Base-by-base conservation (phyloP, 2,329 filamentous ascomycete species). In the Sclerotinia glacialis region DNA sequence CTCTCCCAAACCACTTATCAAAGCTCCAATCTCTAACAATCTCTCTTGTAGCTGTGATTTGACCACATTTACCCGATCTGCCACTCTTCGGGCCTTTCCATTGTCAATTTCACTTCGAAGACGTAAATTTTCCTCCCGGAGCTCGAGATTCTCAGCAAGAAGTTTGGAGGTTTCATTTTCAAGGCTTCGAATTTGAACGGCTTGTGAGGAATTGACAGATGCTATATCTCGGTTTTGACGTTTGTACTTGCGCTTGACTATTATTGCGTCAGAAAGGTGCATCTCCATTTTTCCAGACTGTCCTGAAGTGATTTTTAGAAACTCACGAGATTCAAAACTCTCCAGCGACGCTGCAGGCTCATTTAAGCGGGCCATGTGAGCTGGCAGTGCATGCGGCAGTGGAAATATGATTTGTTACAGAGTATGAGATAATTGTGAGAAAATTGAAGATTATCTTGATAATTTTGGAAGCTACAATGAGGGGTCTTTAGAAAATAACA, bases 171-270 rank as follows among this genome's bases (percentile, higher is more conserved):
- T 88, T 77, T 96, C 90, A 75, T 88, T 86, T 75, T 94, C 91
- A 67, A 95, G 83, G 70, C 83, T 86, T 68, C 91, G 87, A 73
- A 95, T 93, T 71, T 89, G 88, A 42, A 92, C 82, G 42, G 89
- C 90, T 77, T 93, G 90, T 61, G 85, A 83, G 31, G 91, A 92
- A 79, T 96, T 95, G 73, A 84, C 86, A 76, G 88, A 87, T 69
- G 91, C 91, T 70, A 95, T 89, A 74, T 95, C 91, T 78, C 90
- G 86, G 76, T 96, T 96, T 77, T 95, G 92, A 65, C 91, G 86
- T 73, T 93, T 81, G 75, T 93, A 92, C 76, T 89, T 88, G 74
- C 89, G 86, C 76, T 91, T 90, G 68, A 94, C 90, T 93, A 73
- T 61, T 18, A 52, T 66, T 61, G 55, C 37, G n/a, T 66, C 49